phyloP scores from a whole-genome alignment of 345 rosid species.

The Schrenkiella parvula region DNA sequence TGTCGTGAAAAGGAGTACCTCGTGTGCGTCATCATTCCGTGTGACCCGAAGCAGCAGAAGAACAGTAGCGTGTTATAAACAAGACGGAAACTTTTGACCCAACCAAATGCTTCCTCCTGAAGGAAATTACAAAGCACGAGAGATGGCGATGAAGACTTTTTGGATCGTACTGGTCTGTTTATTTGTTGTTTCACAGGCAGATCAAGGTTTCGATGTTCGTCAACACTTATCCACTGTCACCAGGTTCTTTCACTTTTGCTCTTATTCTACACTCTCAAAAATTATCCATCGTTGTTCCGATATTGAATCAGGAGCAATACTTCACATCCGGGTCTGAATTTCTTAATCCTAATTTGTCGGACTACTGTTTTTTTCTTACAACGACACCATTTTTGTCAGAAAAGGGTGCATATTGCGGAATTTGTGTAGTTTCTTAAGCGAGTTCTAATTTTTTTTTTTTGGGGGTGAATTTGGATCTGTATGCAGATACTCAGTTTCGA shows the following conservation, averaged over 20 bases:
- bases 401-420: not conserved
- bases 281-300: not conserved
- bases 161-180: conserved; percentile 23
- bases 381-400: not conserved
- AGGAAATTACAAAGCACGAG: conserved; percentile 18
- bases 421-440: not conserved
- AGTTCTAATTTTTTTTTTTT: not conserved
- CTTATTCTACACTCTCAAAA: not conserved
- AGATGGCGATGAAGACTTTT: conserved; percentile 24
- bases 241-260: conserved; percentile 37
- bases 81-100: not conserved
- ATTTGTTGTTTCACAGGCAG: conserved; percentile 31
- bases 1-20: not conserved
- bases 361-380: not conserved
- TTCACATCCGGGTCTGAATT: not conserved
- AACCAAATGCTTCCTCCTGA: not conserved
- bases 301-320: not conserved
- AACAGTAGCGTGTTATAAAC: not conserved
- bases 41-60: not conserved
- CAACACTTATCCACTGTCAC: conserved; percentile 66
- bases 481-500: conserved; percentile 66
- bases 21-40: not conserved
- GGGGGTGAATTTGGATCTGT: not conserved
- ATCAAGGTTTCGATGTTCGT: conserved; percentile 61
- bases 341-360: not conserved